phyloP scores from a whole-genome alignment of 2,329 filamentous ascomycete genomes.

The Fusarium sp. region DNA sequence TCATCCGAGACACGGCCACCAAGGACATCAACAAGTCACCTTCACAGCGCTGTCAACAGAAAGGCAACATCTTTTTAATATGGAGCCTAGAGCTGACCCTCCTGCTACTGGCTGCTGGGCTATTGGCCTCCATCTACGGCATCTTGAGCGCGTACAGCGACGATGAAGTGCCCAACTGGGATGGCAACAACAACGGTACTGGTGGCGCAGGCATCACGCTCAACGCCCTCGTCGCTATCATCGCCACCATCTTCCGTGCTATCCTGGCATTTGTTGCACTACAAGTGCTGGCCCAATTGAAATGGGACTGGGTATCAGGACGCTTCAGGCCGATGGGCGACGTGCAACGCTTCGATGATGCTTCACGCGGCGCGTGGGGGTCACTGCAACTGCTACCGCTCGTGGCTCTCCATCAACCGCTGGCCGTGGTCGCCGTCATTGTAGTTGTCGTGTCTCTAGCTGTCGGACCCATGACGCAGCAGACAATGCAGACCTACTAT shows the following conservation, averaged over 20 bases:
- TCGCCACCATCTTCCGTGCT: background rate
- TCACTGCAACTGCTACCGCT: background rate
- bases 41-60: background rate
- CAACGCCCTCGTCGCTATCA: background rate
- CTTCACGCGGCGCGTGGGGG: background rate
- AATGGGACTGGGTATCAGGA: background rate
- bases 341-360: background rate
- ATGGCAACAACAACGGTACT: background rate
- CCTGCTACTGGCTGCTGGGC: background rate
- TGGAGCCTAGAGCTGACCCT: background rate
- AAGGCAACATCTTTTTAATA: background rate
- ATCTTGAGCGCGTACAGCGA: background rate
- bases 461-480: conserved; percentile 14
- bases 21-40: background rate
- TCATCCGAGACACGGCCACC: background rate
- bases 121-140: background rate
- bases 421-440: background rate
- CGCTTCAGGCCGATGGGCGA: background rate
- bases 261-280: background rate
- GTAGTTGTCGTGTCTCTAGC: conserved; percentile 8
- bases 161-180: background rate
- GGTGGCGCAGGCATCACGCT: background rate
- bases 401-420: background rate
- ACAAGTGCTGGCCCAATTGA: background rate
- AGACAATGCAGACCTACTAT: conserved; percentile 18